phyloP scores from a whole-genome alignment of 768 basidiomycete species.

The Serendipita sp. region DNA sequence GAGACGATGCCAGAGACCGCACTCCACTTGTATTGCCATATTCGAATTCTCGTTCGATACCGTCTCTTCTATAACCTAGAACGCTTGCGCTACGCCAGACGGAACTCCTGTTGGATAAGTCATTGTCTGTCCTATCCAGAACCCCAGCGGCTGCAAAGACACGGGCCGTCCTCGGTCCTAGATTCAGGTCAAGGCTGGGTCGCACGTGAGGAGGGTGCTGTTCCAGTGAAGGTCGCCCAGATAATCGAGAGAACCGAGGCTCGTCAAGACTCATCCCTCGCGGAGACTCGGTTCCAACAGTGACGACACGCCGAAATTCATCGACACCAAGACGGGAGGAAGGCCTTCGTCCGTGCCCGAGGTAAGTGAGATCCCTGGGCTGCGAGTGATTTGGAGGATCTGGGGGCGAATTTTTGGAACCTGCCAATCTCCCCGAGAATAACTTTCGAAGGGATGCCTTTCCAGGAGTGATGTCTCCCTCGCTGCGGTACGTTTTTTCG shows the following conservation, averaged over 20 bases:
- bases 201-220: not conserved
- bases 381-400: not conserved
- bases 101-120: not conserved
- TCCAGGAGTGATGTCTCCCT: not conserved
- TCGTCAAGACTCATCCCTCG: not conserved
- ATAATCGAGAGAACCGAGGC: not conserved
- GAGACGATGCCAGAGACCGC: not conserved
- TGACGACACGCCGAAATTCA: not conserved
- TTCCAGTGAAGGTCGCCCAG: not conserved
- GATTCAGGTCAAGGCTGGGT: not conserved
- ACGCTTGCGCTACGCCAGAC: not conserved
- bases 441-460: not conserved
- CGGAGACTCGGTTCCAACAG: not conserved
- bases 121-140: not conserved
- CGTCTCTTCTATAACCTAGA: not conserved
- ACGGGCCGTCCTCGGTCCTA: not conserved
- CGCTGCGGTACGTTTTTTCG: not conserved
- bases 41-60: not conserved
- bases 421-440: not conserved
- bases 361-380: not conserved
- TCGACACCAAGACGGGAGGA: not conserved
- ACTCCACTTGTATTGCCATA: not conserved
- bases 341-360: not conserved
- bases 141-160: conserved; percentile 2
- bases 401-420: not conserved